Evolutionary conservation across 2,329 filamentous ascomycete genomes (phyloP).

Genomic region (Apiospora pterosperma): DNA sequence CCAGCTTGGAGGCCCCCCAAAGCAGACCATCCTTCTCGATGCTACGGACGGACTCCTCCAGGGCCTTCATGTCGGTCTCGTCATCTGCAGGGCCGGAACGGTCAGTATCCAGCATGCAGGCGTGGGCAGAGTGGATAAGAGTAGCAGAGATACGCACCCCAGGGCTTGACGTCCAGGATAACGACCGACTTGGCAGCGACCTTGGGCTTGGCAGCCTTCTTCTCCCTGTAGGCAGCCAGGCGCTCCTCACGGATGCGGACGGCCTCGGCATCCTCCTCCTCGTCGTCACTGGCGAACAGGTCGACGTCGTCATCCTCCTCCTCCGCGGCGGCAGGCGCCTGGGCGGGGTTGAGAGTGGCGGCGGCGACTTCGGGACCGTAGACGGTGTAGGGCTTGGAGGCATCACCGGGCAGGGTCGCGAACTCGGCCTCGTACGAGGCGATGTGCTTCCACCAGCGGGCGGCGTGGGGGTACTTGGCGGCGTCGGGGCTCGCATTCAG

Average conservation of each 20-base stretch:
- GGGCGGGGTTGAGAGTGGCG: slow-evolving; percentile 79
- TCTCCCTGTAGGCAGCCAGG: slow-evolving; percentile 89
- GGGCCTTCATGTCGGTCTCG: slow-evolving; percentile 83
- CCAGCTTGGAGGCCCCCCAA: slow-evolving; percentile 89
- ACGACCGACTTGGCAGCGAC: slow-evolving; percentile 92
- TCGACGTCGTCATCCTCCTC: slow-evolving; percentile 73
- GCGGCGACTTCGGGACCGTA: slow-evolving; percentile 84
- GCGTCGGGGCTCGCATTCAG: slow-evolving; percentile 71
- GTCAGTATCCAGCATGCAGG: neutral
- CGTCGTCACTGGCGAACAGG: slow-evolving; percentile 84
- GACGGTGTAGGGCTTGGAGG: slow-evolving; percentile 80
- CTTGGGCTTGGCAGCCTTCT: slow-evolving; percentile 95
- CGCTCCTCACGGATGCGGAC: slow-evolving; percentile 81
- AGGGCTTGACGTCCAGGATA: slow-evolving; percentile 95
- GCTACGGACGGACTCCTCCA: slow-evolving; percentile 76
- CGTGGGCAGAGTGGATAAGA: neutral
- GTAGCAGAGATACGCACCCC: slow-evolving; percentile 66
- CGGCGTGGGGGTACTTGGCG: slow-evolving; percentile 87
- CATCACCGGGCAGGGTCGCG: slow-evolving; percentile 83
- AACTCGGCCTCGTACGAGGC: slow-evolving; percentile 91
- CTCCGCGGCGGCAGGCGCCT: slow-evolving; percentile 64
- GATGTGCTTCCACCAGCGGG: slow-evolving; percentile 99
- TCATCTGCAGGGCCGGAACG: slow-evolving; percentile 57
- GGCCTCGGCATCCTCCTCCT: slow-evolving; percentile 75
- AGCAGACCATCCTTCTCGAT: slow-evolving; percentile 93